Evolutionary conservation across 495 filamentous ascomycete genomes (phyloP), one percentile per base, ranked within the genome.

Genomic region (Annulohypoxylon bovei): DNA sequence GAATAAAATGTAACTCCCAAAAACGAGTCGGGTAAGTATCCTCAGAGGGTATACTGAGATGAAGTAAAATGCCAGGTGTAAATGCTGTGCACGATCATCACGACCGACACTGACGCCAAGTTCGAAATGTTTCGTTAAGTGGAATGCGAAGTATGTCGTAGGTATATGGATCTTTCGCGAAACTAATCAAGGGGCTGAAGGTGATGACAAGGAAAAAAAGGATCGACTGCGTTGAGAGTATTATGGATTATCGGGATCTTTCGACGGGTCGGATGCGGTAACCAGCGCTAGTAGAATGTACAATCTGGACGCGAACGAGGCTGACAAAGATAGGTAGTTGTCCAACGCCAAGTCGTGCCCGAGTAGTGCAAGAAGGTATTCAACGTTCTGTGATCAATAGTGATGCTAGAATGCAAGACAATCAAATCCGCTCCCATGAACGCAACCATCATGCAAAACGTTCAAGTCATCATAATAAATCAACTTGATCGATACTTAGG

Each of bases 201-300:
- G 39, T 59, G 67, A 55, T 59, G 67, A 55, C 49, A 72, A 68
- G 56, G 64, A 68, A 65, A 60, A 60, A 28, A 71, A 69, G 35
- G 67, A 74, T 70, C 47, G 72, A 72, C 70, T 62, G 62, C 16
- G 65, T 63, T 62, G 62, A 50, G 44, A 73, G 27, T 69, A 77
- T 75, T 77, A 77, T 75, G 73, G 70, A 77, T 77, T 77, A 75
- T 77, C 55, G 49, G 49, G 22, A 64, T 72, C 56, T 57, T 64
- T 53, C 3, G 22, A 32, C 9, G 25, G 37, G 32, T 40, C 54
- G 30, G 30, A 42, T 68, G 60, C 70, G 70, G 35, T 68, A 65
- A 58, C 70, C 70, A 72, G 70, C 70, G 70, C 70, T 46, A 50
- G 25, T 61, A 53, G 20, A 62, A 64, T 65, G 64, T 67, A 67